These are phyloP conservation scores for Glycyrrhiza uralensis DNA, from an alignment of 306 rosid genomes.

Conservation along the genomic window DNA sequence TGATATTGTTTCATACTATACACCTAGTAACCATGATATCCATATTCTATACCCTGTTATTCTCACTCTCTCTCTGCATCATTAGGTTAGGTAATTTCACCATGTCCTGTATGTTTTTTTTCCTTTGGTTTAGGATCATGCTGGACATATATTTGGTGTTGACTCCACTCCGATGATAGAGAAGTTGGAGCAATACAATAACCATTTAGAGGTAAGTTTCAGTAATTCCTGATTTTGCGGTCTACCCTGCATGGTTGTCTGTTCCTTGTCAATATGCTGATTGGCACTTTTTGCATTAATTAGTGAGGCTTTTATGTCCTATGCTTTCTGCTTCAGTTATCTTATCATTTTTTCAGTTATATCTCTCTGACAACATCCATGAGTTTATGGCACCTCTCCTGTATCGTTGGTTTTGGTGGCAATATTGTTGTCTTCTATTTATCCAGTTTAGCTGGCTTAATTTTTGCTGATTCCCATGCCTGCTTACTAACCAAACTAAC, in stretches of 20 bases:
- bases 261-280: slow-evolving; percentile 5
- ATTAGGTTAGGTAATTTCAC: slow-evolving; percentile 8
- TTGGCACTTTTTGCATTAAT: not conserved
- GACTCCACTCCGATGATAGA: slow-evolving; percentile 85
- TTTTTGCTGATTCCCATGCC: slow-evolving; percentile 10
- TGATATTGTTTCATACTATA: not conserved
- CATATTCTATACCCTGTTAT: not conserved
- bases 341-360: not conserved
- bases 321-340: not conserved
- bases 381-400: slow-evolving; percentile 1
- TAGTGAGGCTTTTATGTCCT: not conserved
- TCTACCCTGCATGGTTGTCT: not conserved
- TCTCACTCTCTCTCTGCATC: not conserved
- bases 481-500: slow-evolving; percentile 21
- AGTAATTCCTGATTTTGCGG: slow-evolving; percentile 6
- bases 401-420: not conserved
- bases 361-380: not conserved
- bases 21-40: not conserved
- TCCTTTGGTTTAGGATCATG: slow-evolving; percentile 70
- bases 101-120: slow-evolving; percentile 11
- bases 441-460: slow-evolving; percentile 7
- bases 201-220: slow-evolving; percentile 56
- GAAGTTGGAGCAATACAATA: slow-evolving; percentile 89
- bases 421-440: not conserved
- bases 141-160: slow-evolving; percentile 97